Evolutionary conservation across 306 rosid species (phyloP), one percentile per base, ranked within the genome.

Genomic region (Abrus pulchellus): DNA sequence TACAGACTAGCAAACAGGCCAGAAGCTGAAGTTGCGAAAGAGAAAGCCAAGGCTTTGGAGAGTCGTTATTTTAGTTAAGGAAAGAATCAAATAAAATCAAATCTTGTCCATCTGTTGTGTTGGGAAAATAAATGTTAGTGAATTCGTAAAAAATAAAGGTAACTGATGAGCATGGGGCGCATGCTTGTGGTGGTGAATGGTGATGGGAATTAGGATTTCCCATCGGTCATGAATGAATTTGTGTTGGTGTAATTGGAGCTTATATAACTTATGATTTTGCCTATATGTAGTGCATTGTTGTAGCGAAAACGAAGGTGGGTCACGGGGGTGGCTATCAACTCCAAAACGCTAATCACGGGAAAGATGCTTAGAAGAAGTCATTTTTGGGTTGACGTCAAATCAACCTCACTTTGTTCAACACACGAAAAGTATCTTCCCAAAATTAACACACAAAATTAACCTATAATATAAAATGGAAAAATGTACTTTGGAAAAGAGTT

Each of bases 1-100:
- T 93, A 89, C 82, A 83, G 68, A 41, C 83, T 79, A 43, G 80
- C 80, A 11, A 90, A 92, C 56, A 89, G 85, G 70, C 85, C 83
- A 47, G 99, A 91, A 82, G 94, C 92, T 13, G 60, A 33, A 73
- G 53, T 64, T 70, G 93, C 88, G 60, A 83, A 85, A 28, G 89
- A 83, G 78, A 85, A 85, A 71, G 99, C 92, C 79, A 83, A 63
- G 76, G 84, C 60, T 71, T 84, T 91, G 81, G 99, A 93, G 90
- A 72, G 54, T 34, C 74, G 88, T 56, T 92, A 91, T 74, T 89
- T 95, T 69, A n/a, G 82, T 50, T 66, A 69, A 75, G 36, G 76
- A 73, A 34, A 65, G 5, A 65, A 69, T 28, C 71, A 61, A 70
- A 70, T 32, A 56, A 48, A 38, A 70, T 32, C 65, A 48, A 38